A percentile compares a stretch with the other conserved stretches of the same genome.
Evolutionary conservation across 169 alveolate species (phyloP).

Genomic region (Cryptosporidium andersoni): DNA sequence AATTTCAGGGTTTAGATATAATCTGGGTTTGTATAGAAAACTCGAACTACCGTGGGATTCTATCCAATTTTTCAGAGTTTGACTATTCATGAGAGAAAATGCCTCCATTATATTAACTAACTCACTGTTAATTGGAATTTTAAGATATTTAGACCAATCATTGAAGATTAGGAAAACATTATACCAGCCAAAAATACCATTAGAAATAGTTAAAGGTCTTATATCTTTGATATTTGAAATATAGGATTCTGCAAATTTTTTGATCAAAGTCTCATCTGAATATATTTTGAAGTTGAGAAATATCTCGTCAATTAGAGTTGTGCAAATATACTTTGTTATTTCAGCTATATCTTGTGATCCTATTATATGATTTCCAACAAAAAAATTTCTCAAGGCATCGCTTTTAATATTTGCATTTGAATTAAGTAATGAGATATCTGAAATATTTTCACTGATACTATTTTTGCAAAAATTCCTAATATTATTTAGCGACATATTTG

Average conservation of each 20-base stretch:
- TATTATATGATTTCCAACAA: conserved; percentile 1
- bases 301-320: conserved; percentile 23
- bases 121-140: no score
- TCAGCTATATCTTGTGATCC: neutral
- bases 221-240: neutral
- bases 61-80: no score
- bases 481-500: no score
- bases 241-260: neutral
- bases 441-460: no score
- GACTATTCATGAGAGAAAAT: no score
- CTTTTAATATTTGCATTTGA: no score
- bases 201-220: neutral
- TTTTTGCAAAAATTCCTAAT: no score
- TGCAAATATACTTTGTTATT: conserved; percentile 10
- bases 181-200: conserved; percentile 38
- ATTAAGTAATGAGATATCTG: no score
- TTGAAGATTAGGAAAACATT: neutral
- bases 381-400: neutral
- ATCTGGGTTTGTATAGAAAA: no score
- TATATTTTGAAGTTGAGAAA: neutral
- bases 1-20: no score
- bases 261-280: neutral
- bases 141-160: conserved; percentile 21
- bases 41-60: no score
- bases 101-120: no score